Conservation (phyloP, 805 yeast genomes). For the Huiozyma sinensis region DNA sequence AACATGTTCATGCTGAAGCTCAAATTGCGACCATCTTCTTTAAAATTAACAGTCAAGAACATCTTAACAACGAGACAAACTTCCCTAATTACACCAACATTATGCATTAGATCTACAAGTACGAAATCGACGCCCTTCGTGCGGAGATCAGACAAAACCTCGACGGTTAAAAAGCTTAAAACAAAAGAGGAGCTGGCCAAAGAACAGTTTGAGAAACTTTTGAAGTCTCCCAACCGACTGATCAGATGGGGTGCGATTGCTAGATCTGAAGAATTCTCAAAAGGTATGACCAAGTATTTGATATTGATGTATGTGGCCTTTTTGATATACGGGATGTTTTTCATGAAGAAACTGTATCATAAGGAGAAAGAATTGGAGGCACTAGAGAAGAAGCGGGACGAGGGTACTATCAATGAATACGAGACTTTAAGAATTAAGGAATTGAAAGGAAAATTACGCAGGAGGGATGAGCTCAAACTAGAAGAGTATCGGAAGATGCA, state of each 20-base stretch:
- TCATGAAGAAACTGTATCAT: conserved; percentile 54
- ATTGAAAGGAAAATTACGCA: conserved; percentile 47
- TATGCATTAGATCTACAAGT: neutral
- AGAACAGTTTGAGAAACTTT: conserved; percentile 21
- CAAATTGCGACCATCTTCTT: no score
- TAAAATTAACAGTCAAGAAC: neutral
- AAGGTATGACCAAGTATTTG: conserved; percentile 52
- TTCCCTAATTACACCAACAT: neutral
- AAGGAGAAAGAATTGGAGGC: conserved; percentile 51
- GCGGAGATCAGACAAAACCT: neutral
- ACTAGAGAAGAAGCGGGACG: conserved; percentile 30
- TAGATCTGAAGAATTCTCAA: conserved; percentile 47
- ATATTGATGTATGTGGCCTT: conserved; percentile 49
- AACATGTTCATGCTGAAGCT: no score
- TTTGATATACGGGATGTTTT: conserved; percentile 47
- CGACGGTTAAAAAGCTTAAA: conserved; percentile 8
- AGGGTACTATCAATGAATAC: conserved; percentile 40
- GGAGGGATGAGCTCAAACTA: conserved; percentile 51
- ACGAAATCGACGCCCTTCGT: neutral
- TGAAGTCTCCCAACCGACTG: conserved; percentile 29
- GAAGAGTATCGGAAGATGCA: conserved; percentile 48
- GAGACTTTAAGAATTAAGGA: conserved; percentile 54
- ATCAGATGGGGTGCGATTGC: conserved; percentile 44
- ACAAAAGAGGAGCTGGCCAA: conserved; percentile 26
- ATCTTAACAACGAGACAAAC: neutral